Evolutionary conservation across 306 rosid species (phyloP).

Genomic region (Trifolium repens): DNA sequence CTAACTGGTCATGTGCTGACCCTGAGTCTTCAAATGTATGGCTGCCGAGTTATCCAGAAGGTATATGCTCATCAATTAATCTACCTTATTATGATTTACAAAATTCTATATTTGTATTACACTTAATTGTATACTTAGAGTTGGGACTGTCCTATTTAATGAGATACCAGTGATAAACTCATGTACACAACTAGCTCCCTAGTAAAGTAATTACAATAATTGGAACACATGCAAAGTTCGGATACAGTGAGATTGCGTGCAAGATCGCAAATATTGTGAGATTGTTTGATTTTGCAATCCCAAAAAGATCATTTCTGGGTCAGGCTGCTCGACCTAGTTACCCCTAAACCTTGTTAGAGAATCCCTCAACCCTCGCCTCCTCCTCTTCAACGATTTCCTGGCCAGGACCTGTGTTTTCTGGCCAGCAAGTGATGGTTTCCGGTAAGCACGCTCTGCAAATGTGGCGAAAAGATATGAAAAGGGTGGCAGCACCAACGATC

Average conservation of each 20-base stretch:
- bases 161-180: neutral
- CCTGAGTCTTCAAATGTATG: slow-evolving; percentile 97
- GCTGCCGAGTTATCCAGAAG: slow-evolving; percentile 98
- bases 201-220: neutral
- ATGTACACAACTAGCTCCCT: neutral
- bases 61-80: slow-evolving; percentile 52
- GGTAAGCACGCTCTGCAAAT: neutral
- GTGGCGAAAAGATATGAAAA: too few species aligned
- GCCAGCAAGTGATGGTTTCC: neutral
- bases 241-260: neutral
- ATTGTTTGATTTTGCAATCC: neutral
- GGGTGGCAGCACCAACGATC: neutral
- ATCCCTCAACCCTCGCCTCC: neutral
- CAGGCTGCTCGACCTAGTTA: neutral
- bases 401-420: neutral
- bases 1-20: slow-evolving; percentile 83
- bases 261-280: neutral
- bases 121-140: neutral
- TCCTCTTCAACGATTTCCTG: neutral
- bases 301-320: neutral
- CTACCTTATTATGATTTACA: slow-evolving; percentile 25
- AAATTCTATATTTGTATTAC: slow-evolving; percentile 14
- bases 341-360: neutral
- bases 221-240: neutral
- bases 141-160: neutral